These are phyloP conservation scores for Neocatenulostroma microsporum DNA, from an alignment of 2,329 filamentous ascomycete genomes.

Conservation along the genomic window DNA sequence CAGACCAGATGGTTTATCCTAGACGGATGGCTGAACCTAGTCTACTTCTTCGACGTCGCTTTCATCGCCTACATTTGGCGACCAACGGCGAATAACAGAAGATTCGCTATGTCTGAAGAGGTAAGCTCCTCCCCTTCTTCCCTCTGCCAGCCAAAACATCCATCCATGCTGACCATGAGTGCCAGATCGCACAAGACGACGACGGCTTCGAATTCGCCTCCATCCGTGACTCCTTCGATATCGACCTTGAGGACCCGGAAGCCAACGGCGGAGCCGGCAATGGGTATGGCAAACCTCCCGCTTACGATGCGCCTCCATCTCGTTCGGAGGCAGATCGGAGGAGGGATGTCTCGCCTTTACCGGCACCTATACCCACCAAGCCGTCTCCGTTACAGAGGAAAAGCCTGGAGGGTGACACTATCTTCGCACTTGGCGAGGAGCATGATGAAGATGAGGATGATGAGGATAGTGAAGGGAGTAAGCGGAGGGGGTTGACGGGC, in stretches of 20 bases:
- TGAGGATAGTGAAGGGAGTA: slow-evolving; percentile 46
- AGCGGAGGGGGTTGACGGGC: slow-evolving; percentile 10
- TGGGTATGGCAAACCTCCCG: slow-evolving; percentile 26
- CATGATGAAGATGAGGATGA: slow-evolving; percentile 48
- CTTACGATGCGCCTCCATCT: too few relatives aligned
- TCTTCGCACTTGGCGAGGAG: slow-evolving; percentile 77
- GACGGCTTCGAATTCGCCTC: slow-evolving; percentile 96
- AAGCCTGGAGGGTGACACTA: slow-evolving; percentile 80
- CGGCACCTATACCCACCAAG: slow-evolving; percentile 46
- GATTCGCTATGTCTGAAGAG: slow-evolving; percentile 98
- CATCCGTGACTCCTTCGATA: slow-evolving; percentile 67
- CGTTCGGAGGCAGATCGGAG: slow-evolving; percentile 14
- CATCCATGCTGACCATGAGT: not conserved
- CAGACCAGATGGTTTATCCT: slow-evolving; percentile 95
- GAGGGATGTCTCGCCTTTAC: slow-evolving; percentile 42
- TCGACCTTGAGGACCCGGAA: slow-evolving; percentile 37
- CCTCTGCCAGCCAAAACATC: not conserved
- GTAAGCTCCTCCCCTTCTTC: slow-evolving; percentile 33
- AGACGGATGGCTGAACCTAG: slow-evolving; percentile 93
- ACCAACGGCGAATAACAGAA: slow-evolving; percentile 89
- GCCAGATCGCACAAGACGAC: slow-evolving; percentile 84
- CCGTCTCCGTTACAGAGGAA: slow-evolving; percentile 46
- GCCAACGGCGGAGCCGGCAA: slow-evolving; percentile 22
- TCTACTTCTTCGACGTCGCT: slow-evolving; percentile 87
- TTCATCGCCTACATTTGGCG: slow-evolving; percentile 96